A percentile compares a stretch with the other conserved stretches of the same genome.
Conservation (phyloP, 305 asterid species). For the Solanum chacoense region DNA sequence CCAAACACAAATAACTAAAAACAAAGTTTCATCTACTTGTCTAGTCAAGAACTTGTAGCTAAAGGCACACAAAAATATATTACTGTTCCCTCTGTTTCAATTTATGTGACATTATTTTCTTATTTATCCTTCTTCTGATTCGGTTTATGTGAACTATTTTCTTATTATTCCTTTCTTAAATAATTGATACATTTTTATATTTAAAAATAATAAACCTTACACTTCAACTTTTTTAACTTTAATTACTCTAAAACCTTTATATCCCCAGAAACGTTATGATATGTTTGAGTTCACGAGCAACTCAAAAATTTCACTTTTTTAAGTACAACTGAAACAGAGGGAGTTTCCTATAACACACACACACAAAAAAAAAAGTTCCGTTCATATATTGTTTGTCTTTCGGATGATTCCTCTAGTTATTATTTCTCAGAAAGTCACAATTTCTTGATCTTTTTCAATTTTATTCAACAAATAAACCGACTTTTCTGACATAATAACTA, state of each 20-base stretch:
- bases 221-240: background rate
- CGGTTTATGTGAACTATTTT: background rate
- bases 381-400: background rate
- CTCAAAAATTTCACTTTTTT: background rate
- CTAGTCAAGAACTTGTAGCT: background rate
- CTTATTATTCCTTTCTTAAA: background rate
- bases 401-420: background rate
- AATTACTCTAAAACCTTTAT: background rate
- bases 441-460: background rate
- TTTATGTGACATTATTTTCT: background rate
- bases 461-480: background rate
- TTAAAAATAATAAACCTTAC: background rate
- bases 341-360: background rate
- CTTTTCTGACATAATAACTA: background rate
- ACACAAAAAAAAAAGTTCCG: background rate
- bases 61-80: background rate
- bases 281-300: background rate
- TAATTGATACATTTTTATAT: background rate
- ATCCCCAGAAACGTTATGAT: background rate
- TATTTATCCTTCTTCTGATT: background rate
- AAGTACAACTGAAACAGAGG: background rate
- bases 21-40: background rate
- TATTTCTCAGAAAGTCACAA: background rate
- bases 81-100: rapidly evolving
- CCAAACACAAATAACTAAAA: background rate